Evolutionary conservation across 2,329 filamentous ascomycete species (phyloP), one percentile per base, ranked within the genome.

Genomic region (Scolecobasidium constrictum): DNA sequence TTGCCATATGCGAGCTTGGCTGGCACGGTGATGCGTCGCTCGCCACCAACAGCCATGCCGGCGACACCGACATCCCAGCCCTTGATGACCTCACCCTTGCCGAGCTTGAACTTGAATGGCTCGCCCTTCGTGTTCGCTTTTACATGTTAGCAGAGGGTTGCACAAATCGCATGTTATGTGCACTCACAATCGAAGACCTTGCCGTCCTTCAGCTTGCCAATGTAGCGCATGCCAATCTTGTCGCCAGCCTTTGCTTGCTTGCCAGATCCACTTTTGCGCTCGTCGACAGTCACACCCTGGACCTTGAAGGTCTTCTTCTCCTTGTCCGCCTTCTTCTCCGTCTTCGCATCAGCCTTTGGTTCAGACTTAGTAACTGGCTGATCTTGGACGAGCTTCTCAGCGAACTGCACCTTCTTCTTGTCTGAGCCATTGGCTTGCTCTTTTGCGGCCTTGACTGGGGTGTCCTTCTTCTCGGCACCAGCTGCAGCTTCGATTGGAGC

Each of bases 91-190:
- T 96, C 86, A 48, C 88, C 88, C 60, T 81, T 78, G 53, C 92
- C 93, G 48, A 93, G 79, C 73, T 90, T 94, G 78, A 96, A 96
- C 52, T 75, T 76, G 71, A 98, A 98, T 46, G 93, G 90, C 72
- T 94, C 88, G 56, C 92, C 92, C 72, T 93, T 95, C 77, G 96
- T 98, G 77, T 98, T 96, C 65, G 87, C 86, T 88, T 55, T 17
- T n/a, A 3, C n/a, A 13, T 33, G 16, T 28, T 13, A 35, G n/a
- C 31, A 35, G 20, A 38, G 23, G 15, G 13, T 4, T n/a, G n/a
- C n/a, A n/a, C n/a, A n/a, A n/a, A n/a, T n/a, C 45, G n/a, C 11
- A 39, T 15, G 35, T 9, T 13, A 37, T 23, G 19, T 31, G 13
- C 31, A 75, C 81, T 73, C 68, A 87, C 83, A 75, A 67, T 96